These are phyloP conservation scores for Pyrus hybrid DNA, from an alignment of 331 rosid species.

Conservation along the genomic window DNA sequence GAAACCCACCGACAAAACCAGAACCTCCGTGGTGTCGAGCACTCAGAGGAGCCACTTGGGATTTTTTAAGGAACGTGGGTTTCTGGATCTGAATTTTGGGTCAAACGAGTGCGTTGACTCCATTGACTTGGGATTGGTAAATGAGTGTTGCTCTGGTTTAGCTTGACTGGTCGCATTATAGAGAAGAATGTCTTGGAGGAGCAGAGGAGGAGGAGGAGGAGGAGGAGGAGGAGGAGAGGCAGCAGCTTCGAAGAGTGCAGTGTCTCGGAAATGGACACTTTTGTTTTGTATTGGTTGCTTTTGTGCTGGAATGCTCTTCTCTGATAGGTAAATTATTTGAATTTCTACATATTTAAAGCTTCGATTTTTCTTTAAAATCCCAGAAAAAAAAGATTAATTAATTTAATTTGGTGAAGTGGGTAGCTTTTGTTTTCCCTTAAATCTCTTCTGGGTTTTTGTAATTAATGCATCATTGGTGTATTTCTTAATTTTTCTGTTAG, in stretches of 20 bases:
- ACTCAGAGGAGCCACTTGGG: background rate
- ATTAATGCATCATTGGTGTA: background rate
- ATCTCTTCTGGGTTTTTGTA: background rate
- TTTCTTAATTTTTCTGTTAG: background rate
- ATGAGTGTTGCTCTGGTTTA: slow-evolving; percentile 20
- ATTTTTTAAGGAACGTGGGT: background rate
- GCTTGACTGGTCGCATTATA: background rate
- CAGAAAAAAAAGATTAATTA: too few relatives aligned
- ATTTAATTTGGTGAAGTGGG: slow-evolving; percentile 10
- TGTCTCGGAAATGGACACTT: slow-evolving; percentile 46
- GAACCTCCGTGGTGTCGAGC: background rate
- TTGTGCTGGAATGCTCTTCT: slow-evolving; percentile 54
- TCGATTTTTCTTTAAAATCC: background rate
- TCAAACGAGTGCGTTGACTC: too few relatives aligned
- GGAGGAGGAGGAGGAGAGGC: slow-evolving; percentile 27
- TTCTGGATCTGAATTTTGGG: slow-evolving; percentile 23
- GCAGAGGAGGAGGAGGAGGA: slow-evolving; percentile 41
- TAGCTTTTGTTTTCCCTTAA: background rate
- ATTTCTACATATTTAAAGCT: background rate
- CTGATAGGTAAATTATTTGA: slow-evolving; percentile 31
- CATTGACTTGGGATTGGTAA: slow-evolving; percentile 19
- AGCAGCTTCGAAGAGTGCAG: slow-evolving; percentile 23
- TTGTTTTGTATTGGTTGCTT: slow-evolving; percentile 43
- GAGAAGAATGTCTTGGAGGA: slow-evolving; percentile 37
- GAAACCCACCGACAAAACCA: background rate